These are phyloP conservation scores for Xylaria arbuscula DNA, from an alignment of 2,329 filamentous ascomycete genomes.

Conservation along the genomic window DNA sequence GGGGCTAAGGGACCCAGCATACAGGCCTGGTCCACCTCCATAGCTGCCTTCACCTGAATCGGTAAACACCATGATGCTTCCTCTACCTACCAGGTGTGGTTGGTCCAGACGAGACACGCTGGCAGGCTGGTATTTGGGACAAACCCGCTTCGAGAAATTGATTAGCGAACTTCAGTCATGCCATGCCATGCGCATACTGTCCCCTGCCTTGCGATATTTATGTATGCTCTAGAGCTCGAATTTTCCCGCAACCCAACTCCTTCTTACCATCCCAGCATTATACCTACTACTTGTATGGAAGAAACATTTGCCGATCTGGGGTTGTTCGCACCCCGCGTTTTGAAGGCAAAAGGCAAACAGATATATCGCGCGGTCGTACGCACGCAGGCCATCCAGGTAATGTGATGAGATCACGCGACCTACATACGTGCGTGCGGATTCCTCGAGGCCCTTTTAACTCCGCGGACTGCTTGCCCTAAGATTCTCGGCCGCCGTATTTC, in stretches of 20 bases:
- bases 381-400: conserved; percentile 4
- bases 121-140: too few relatives aligned
- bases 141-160: conserved; percentile 16
- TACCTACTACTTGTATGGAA: background rate
- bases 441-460: background rate
- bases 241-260: background rate
- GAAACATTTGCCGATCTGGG: background rate
- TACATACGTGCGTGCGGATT: background rate
- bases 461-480: too few relatives aligned
- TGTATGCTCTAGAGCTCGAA: background rate
- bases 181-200: background rate
- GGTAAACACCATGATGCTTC: conserved; percentile 9
- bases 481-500: background rate
- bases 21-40: background rate
- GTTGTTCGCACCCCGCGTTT: background rate
- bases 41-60: conserved; percentile 16
- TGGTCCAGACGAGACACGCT: too few relatives aligned
- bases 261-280: background rate
- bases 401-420: conserved; percentile 16
- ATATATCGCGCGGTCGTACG: background rate
- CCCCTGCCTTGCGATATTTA: conserved; percentile 7
- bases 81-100: background rate
- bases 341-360: background rate
- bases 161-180: background rate
- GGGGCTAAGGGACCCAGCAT: background rate